These are phyloP conservation scores for Deuterostichococcus epilithicus DNA, from an alignment of 139 green algal genomes.

Conservation along the genomic window DNA sequence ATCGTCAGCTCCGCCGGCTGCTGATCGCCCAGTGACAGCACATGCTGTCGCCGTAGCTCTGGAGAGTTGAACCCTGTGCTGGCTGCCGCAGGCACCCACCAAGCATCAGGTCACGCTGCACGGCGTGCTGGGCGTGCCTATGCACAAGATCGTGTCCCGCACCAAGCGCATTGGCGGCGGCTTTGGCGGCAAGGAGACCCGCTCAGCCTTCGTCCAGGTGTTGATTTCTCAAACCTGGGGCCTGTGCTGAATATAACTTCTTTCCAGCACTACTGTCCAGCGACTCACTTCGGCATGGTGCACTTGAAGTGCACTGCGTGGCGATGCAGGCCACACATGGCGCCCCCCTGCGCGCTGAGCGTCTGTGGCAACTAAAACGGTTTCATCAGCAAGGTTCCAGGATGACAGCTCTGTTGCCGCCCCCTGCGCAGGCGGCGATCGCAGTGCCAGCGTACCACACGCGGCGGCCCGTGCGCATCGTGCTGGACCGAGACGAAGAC, in stretches of 20 bases:
- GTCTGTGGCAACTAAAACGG: too few relatives aligned
- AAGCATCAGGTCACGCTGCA: slow-evolving; percentile 82
- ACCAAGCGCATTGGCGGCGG: slow-evolving; percentile 92
- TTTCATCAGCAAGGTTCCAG: too few relatives aligned
- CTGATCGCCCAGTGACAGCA: not conserved
- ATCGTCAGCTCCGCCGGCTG: not conserved
- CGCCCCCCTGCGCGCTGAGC: too few relatives aligned
- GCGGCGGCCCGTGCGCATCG: slow-evolving; percentile 63
- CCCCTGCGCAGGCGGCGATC: slow-evolving; percentile 24
- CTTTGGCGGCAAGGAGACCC: slow-evolving; percentile 97
- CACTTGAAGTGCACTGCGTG: too few relatives aligned
- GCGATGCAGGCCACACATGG: too few relatives aligned
- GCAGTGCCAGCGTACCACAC: slow-evolving; percentile 79
- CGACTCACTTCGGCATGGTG: too few relatives aligned
- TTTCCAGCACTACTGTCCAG: too few relatives aligned
- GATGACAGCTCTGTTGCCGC: too few relatives aligned
- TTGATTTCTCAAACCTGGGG: too few relatives aligned
- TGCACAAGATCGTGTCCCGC: slow-evolving; percentile 80
- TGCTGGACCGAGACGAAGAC: slow-evolving; percentile 90
- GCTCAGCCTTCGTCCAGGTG: slow-evolving; percentile 66
- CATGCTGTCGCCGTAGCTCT: not conserved
- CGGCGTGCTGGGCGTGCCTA: slow-evolving; percentile 73
- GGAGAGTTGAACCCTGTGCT: too few relatives aligned
- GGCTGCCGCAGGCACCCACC: slow-evolving; percentile 54
- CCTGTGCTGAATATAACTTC: too few relatives aligned